A percentile compares a stretch with the other conserved stretches of the same genome.
phyloP scores from a whole-genome alignment of 805 yeast genomes.

The Lachancea nothofagi region DNA sequence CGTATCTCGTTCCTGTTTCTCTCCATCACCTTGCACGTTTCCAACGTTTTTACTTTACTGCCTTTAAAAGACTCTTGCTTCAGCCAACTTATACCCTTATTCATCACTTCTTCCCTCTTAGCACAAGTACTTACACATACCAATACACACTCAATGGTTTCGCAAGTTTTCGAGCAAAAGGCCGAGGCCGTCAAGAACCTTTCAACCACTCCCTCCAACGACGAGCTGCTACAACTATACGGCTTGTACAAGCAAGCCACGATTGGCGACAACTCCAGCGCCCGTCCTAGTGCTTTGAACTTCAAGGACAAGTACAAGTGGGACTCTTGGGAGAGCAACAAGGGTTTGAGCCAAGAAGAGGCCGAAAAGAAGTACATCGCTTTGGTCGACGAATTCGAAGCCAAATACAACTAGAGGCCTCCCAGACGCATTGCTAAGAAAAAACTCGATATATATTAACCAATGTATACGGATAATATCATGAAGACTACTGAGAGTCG shows the following conservation, averaged over 20 bases:
- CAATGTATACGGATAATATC: background rate
- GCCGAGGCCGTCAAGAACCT: slow-evolving; percentile 77
- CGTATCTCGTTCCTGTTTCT: too few relatives aligned
- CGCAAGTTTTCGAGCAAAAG: slow-evolving; percentile 37
- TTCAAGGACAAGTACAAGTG: slow-evolving; percentile 95
- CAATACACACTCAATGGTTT: slow-evolving; percentile 24
- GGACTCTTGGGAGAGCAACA: slow-evolving; percentile 90
- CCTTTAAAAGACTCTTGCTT: background rate
- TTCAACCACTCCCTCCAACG: slow-evolving; percentile 74
- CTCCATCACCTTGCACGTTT: too few relatives aligned
- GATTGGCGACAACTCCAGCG: slow-evolving; percentile 84
- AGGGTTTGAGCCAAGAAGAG: slow-evolving; percentile 82
- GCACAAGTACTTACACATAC: slow-evolving; percentile 1
- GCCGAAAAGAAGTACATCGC: slow-evolving; percentile 81
- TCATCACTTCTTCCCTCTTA: background rate
- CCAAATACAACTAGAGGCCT: slow-evolving; percentile 35
- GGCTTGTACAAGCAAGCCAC: slow-evolving; percentile 97
- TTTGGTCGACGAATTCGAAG: slow-evolving; percentile 58
- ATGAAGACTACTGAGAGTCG: too few relatives aligned
- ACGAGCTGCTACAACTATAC: slow-evolving; percentile 80
- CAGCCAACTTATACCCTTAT: background rate
- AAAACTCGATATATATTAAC: background rate
- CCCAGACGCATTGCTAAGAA: background rate
- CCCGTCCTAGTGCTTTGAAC: slow-evolving; percentile 88
- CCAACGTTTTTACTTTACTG: too few relatives aligned